Conservation (phyloP, 148 eudicot genomes). For the Bassia scoparia region DNA sequence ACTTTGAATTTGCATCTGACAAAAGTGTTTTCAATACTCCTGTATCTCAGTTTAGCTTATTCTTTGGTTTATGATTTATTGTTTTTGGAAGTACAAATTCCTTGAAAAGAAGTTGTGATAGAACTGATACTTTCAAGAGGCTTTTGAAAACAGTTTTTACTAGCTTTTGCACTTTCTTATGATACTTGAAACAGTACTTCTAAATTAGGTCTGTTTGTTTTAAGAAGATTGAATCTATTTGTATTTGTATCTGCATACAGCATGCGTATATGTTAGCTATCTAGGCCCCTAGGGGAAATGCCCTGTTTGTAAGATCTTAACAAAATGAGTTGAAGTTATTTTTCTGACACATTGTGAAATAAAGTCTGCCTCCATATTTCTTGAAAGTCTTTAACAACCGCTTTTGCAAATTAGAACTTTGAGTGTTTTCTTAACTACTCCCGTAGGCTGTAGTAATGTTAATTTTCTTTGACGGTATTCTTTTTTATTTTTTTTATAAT, state of each 20-base stretch:
- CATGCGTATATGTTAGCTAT: neutral
- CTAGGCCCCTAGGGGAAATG: neutral
- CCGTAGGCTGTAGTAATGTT: no score
- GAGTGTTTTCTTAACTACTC: no score
- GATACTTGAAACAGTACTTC: neutral
- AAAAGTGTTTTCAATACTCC: no score
- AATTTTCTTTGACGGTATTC: no score
- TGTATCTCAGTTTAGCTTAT: no score
- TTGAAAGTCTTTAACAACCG: no score
- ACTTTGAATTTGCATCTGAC: no score
- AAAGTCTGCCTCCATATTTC: neutral
- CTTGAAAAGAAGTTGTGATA: neutral
- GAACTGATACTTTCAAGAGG: neutral
- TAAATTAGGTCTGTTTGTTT: neutral
- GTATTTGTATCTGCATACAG: neutral
- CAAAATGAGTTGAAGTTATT: neutral
- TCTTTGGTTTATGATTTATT: neutral
- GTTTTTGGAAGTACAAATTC: neutral
- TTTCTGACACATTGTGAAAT: neutral
- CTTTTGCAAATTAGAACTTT: no score
- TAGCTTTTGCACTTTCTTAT: neutral
- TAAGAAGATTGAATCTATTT: no score
- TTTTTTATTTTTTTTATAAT: no score
- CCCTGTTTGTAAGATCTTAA: neutral
- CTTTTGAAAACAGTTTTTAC: neutral